Evolutionary conservation across 2,329 filamentous ascomycete genomes (phyloP).

Genomic region (Lachnellula arida): DNA sequence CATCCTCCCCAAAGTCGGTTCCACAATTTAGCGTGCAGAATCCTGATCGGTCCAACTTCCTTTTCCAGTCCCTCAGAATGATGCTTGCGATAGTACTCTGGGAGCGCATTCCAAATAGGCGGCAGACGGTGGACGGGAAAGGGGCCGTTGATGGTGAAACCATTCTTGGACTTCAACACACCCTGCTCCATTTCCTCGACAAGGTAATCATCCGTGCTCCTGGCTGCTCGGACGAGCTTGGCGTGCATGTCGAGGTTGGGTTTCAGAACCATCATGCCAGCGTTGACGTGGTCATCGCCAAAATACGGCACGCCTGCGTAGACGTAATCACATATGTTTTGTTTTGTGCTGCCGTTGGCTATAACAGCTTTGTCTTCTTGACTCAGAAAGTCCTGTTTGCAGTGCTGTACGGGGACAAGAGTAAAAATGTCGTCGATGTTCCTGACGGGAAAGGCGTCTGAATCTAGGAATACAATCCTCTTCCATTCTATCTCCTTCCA

Average conservation of each 20-base stretch:
- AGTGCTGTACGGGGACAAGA: constrained; percentile 1
- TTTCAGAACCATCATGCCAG: constrained; percentile 5
- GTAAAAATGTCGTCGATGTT: constrained; percentile 17
- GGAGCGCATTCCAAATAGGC: constrained; percentile 5
- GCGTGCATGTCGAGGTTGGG: constrained; percentile 10
- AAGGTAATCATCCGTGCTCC: constrained; percentile 2
- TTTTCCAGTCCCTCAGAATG: not conserved
- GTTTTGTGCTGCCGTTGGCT: not conserved
- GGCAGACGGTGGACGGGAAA: constrained; percentile 6
- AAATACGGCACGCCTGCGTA: constrained; percentile 5
- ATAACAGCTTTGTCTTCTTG: constrained; percentile 4
- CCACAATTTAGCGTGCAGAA: constrained; percentile 8
- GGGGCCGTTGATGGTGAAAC: constrained; percentile 1
- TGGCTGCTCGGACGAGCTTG: constrained; percentile 7
- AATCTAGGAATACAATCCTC: constrained; percentile 8
- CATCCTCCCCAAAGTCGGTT: constrained; percentile 3
- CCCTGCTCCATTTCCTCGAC: constrained; percentile 6
- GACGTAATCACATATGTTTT: constrained; percentile 7
- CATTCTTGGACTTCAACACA: constrained; percentile 5
- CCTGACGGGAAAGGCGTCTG: constrained; percentile 13
- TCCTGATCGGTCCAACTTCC: constrained; percentile 2
- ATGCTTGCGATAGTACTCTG: constrained; percentile 4
- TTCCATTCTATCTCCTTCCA: constrained; percentile 14
- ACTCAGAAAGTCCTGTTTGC: not conserved
- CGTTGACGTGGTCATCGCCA: constrained; percentile 1